phyloP scores from a whole-genome alignment of 345 rosid species.

The Rhizophora apiculata region DNA sequence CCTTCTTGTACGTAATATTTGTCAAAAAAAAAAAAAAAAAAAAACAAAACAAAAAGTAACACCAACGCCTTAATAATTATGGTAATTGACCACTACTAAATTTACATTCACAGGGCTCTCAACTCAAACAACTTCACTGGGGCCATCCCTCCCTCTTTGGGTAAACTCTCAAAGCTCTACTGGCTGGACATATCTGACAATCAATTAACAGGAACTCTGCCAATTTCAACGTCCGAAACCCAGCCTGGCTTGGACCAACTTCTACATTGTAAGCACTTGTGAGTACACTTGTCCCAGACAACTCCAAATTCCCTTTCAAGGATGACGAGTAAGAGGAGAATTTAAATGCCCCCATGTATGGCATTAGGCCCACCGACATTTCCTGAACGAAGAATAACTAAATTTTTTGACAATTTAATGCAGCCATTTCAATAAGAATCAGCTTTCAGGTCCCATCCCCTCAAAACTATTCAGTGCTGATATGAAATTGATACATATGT shows the following conservation, averaged over 20 bases:
- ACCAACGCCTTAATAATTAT: not conserved
- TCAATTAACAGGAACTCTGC: constrained; percentile 72
- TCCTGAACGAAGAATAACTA: not conserved
- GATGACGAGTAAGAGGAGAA: not conserved
- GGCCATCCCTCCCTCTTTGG: constrained; percentile 68
- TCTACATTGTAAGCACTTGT: constrained; percentile 83
- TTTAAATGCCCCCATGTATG: not conserved
- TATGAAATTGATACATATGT: constrained; percentile 88
- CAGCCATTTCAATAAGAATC: constrained; percentile 95
- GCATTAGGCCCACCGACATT: not conserved
- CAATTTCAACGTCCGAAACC: constrained; percentile 44
- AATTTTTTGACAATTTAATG: constrained; percentile 20
- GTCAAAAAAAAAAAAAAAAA: not conserved
- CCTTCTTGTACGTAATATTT: constrained; percentile 70
- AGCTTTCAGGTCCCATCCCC: constrained; percentile 81
- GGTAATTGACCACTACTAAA: not conserved
- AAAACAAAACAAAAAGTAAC: not conserved
- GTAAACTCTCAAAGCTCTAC: constrained; percentile 69
- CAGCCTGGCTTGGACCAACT: constrained; percentile 79
- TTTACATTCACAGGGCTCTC: constrained; percentile 59
- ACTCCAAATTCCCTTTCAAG: not conserved
- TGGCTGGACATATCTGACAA: constrained; percentile 93
- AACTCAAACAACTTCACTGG: constrained; percentile 91
- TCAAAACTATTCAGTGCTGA: constrained; percentile 56
- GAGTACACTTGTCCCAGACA: constrained; percentile 25